Evolutionary conservation across 495 filamentous ascomycete species (phyloP).

Genomic region (Tuber melanosporum): DNA sequence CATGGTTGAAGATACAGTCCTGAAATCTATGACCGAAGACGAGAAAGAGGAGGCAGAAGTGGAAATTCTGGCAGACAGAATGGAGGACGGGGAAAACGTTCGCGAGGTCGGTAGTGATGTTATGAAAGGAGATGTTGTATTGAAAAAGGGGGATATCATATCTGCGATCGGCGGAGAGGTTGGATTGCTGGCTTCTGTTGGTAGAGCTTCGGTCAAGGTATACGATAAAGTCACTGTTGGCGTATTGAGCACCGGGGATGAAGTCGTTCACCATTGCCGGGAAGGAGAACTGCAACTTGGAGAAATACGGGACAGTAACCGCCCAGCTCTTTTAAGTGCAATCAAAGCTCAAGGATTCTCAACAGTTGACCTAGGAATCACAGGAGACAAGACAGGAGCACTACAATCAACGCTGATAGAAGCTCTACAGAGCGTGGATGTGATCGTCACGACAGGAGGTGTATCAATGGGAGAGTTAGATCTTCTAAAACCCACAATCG

Average conservation of each 20-base stretch:
- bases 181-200: constrained; percentile 79
- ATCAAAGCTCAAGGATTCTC: constrained; percentile 69
- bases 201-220: constrained; percentile 62
- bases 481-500: constrained; percentile 93
- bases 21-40: constrained; percentile 66
- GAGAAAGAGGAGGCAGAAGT: constrained; percentile 78
- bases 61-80: constrained; percentile 70
- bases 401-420: constrained; percentile 69
- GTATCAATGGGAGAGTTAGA: constrained; percentile 98
- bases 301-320: constrained; percentile 88
- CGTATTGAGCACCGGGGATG: constrained; percentile 89
- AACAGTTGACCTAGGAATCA: constrained; percentile 80
- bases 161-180: constrained; percentile 84
- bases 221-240: constrained; percentile 75
- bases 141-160: constrained; percentile 69
- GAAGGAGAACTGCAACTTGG: constrained; percentile 60
- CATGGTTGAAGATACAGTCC: constrained; percentile 91
- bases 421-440: constrained; percentile 65
- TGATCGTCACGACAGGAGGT: constrained; percentile 87
- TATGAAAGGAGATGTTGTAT: constrained; percentile 57
- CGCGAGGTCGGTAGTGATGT: constrained; percentile 89
- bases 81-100: constrained; percentile 76
- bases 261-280: constrained; percentile 72
- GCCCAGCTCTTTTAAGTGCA: constrained; percentile 74
- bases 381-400: constrained; percentile 66